phyloP scores from a whole-genome alignment of 148 eudicot genomes.

The Silene uniflora region DNA sequence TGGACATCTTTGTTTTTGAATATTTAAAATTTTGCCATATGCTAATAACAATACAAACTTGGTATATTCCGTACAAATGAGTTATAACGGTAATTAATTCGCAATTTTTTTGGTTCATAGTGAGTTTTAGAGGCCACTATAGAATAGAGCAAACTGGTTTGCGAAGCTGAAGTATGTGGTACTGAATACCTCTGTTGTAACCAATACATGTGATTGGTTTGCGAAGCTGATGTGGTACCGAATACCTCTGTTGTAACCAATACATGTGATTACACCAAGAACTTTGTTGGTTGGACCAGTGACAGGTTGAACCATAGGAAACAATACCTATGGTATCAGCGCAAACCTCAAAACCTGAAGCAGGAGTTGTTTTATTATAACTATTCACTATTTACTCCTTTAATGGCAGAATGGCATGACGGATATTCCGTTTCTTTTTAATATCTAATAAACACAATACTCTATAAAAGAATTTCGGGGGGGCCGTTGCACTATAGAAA shows the following conservation, averaged over 20 bases:
- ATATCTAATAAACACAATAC: not conserved
- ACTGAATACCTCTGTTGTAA: no score
- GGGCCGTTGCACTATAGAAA: constrained; percentile 8
- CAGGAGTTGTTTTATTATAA: not conserved
- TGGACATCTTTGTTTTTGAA: not conserved
- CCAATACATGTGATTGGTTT: no score
- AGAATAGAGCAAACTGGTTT: no score
- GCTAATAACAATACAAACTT: not conserved
- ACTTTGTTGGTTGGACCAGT: not conserved
- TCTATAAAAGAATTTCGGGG: not conserved
- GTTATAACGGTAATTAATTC: not conserved
- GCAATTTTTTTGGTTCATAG: no score
- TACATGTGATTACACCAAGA: not conserved
- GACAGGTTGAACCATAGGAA: not conserved
- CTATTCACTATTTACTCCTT: not conserved
- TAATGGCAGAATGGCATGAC: constrained; percentile 6
- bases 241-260: not conserved
- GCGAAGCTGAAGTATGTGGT: no score
- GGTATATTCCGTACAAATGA: not conserved
- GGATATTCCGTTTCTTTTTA: not conserved
- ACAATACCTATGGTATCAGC: not conserved
- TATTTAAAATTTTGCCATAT: not conserved
- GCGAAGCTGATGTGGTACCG: not conserved
- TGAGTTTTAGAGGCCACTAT: no score
- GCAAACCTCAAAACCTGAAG: not conserved